These are phyloP conservation scores for Simplicillium sp. DNA, from an alignment of 2,329 filamentous ascomycete species.

Conservation along the genomic window DNA sequence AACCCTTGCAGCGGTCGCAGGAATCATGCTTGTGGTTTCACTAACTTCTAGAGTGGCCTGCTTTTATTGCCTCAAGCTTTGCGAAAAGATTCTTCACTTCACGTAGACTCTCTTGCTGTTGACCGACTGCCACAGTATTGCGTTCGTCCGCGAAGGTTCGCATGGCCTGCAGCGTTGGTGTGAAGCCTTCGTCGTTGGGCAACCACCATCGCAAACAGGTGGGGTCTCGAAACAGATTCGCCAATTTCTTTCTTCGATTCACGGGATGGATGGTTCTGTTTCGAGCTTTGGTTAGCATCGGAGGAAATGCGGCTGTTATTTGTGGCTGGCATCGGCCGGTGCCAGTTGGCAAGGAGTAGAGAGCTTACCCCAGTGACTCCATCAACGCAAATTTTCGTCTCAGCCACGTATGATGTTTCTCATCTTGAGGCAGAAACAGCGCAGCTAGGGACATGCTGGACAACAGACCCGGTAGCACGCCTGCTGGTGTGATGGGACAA, in stretches of 20 bases:
- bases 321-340: not conserved
- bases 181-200: slow-evolving; percentile 68
- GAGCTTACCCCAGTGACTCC: slow-evolving; percentile 66
- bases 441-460: slow-evolving; percentile 66
- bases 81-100: slow-evolving; percentile 69
- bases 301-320: not conserved
- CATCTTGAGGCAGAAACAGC: slow-evolving; percentile 71
- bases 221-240: slow-evolving; percentile 62
- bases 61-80: slow-evolving; percentile 29
- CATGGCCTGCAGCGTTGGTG: slow-evolving; percentile 63
- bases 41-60: too few species aligned
- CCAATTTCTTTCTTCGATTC: slow-evolving; percentile 65
- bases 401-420: slow-evolving; percentile 67
- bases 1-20: too few species aligned
- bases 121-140: slow-evolving; percentile 47
- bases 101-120: slow-evolving; percentile 55
- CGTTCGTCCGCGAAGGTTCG: slow-evolving; percentile 75
- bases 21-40: too few species aligned
- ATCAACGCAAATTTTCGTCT: slow-evolving; percentile 69
- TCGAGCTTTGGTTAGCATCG: slow-evolving; percentile 4
- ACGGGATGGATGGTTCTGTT: slow-evolving; percentile 74
- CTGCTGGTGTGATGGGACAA: slow-evolving; percentile 61
- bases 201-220: slow-evolving; percentile 82
- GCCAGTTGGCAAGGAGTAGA: not conserved
- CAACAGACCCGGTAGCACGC: slow-evolving; percentile 64